Percentiles rank a stretch among this genome's conserved stretches.
Evolutionary conservation across 2,329 filamentous ascomycete genomes (phyloP).

Genomic region (Drechslerella dactyloides): DNA sequence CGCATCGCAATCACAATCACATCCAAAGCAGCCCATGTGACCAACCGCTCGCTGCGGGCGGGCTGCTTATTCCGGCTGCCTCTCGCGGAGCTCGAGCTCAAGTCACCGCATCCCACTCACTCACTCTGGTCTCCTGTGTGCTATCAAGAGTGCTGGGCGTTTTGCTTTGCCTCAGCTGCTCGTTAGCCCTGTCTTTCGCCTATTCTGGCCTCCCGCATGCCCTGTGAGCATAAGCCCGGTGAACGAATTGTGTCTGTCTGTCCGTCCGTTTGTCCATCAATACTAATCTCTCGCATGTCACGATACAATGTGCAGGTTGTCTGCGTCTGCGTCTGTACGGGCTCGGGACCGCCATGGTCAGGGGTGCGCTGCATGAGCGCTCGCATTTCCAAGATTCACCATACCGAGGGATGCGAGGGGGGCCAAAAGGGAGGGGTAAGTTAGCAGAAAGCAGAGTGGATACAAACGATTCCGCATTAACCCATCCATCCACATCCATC

Average conservation of each 20-base stretch:
- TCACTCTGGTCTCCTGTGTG: too few relatives aligned
- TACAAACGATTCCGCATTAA: too few relatives aligned
- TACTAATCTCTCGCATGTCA: not conserved
- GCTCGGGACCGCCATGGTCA: not conserved
- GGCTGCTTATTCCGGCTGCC: too few relatives aligned
- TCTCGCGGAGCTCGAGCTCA: not conserved
- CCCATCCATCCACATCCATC: not conserved
- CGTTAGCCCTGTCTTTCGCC: not conserved
- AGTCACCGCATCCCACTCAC: too few relatives aligned
- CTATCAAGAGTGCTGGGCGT: too few relatives aligned
- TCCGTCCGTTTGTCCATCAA: too few relatives aligned
- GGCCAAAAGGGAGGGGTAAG: not conserved
- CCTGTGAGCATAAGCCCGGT: not conserved
- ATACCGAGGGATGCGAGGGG: not conserved
- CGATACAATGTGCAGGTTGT: not conserved
- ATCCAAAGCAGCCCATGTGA: slow-evolving; percentile 1
- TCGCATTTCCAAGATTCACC: slow-evolving; percentile 2
- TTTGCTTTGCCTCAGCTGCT: too few relatives aligned
- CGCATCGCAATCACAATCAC: not conserved
- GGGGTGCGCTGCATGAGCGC: not conserved
- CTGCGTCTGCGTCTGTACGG: not conserved
- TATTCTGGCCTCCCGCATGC: too few relatives aligned
- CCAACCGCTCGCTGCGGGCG: not conserved
- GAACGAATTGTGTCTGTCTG: too few relatives aligned
- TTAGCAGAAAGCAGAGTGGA: too few relatives aligned